These are phyloP conservation scores for Podaxis sp. DNA, from an alignment of 768 basidiomycete genomes.

Conservation along the genomic window DNA sequence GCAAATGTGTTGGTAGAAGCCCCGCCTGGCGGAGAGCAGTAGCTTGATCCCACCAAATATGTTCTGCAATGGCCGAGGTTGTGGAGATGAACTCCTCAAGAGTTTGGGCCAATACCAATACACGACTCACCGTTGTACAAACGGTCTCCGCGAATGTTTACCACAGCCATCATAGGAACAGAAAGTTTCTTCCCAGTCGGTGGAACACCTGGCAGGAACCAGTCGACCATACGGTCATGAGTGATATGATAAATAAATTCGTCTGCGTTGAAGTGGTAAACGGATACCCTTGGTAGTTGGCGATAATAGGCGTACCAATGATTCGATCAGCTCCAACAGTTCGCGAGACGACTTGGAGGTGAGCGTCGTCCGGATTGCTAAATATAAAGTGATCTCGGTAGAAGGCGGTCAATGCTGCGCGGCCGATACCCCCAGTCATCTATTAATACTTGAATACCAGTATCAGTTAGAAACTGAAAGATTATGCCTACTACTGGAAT, in stretches of 20 bases:
- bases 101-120: background rate
- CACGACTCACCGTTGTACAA: constrained; percentile 24
- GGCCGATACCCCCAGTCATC: constrained; percentile 59
- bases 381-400: constrained; percentile 60
- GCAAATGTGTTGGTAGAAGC: constrained; percentile 33
- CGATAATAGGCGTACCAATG: constrained; percentile 36
- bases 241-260: constrained; percentile 51
- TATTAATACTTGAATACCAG: constrained; percentile 17
- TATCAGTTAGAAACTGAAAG: background rate
- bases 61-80: constrained; percentile 26
- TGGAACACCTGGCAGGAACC: constrained; percentile 54
- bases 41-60: constrained; percentile 47
- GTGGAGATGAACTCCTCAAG: background rate
- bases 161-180: constrained; percentile 56
- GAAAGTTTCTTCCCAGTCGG: constrained; percentile 47
- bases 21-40: constrained; percentile 38
- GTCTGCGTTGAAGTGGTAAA: constrained; percentile 28
- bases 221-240: constrained; percentile 44
- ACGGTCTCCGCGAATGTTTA: constrained; percentile 46
- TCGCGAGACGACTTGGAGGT: constrained; percentile 45
- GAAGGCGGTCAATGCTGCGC: constrained; percentile 47
- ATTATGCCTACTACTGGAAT: constrained; percentile 45
- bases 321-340: constrained; percentile 52
- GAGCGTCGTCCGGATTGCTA: constrained; percentile 49
- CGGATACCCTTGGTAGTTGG: background rate